Conservation (phyloP, 495 filamentous ascomycete genomes). For the Cercophora newfieldiana region DNA sequence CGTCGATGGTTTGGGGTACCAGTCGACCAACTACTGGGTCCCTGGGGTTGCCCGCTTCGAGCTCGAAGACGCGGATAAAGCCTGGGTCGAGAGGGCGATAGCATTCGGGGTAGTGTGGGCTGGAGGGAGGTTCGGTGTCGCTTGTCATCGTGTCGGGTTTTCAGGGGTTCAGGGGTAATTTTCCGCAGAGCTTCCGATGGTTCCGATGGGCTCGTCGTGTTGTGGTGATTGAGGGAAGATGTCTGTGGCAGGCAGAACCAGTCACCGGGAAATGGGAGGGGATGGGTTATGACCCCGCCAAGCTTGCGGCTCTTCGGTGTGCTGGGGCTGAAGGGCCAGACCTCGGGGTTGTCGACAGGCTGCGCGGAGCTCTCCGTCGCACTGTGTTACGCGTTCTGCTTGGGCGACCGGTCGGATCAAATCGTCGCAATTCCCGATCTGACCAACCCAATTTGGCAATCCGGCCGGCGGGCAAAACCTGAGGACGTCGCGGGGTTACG, state of each 20-base stretch:
- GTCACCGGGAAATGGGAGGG: too few relatives aligned
- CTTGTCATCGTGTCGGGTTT: not conserved
- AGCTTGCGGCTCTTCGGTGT: not conserved
- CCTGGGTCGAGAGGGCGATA: constrained; percentile 13
- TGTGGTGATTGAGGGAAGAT: too few relatives aligned
- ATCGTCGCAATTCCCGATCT: not conserved
- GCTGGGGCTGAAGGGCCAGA: not conserved
- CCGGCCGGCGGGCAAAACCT: too few relatives aligned
- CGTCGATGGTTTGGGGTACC: constrained; percentile 19
- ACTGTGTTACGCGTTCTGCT: not conserved
- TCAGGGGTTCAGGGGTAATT: not conserved
- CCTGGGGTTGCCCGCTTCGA: constrained; percentile 15
- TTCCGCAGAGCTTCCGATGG: too few relatives aligned
- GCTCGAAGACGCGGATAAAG: constrained; percentile 22
- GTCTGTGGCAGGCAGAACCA: too few relatives aligned
- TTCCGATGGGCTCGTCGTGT: too few relatives aligned
- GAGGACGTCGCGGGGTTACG: too few relatives aligned
- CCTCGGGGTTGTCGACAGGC: not conserved
- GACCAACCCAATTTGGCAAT: not conserved
- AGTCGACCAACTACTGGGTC: constrained; percentile 19
- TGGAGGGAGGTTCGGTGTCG: not conserved
- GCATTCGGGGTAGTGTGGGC: constrained; percentile 5
- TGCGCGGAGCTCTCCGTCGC: not conserved
- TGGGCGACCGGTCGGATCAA: not conserved
- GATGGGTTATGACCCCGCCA: not conserved